Conservation (phyloP, 2,329 filamentous ascomycete species). For the Fonsecaea multimorphosa region DNA sequence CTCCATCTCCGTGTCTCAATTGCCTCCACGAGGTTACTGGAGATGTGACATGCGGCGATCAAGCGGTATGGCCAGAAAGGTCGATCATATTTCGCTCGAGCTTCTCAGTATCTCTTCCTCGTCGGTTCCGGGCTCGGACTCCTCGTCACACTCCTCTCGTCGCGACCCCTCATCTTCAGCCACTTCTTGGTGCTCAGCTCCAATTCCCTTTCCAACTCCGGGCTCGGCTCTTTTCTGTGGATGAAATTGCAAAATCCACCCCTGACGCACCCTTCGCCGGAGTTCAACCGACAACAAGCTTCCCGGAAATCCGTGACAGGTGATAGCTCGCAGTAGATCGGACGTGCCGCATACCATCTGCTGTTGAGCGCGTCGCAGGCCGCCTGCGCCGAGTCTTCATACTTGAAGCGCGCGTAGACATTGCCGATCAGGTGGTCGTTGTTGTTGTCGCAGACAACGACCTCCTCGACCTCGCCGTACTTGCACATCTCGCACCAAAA, state of each 20-base stretch:
- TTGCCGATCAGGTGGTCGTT: constrained; percentile 99
- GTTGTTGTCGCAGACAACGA: constrained; percentile 99
- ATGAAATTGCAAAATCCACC: constrained; percentile 99
- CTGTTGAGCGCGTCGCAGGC: constrained; percentile 94
- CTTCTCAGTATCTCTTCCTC: constrained; percentile 64
- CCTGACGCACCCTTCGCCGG: constrained; percentile 90
- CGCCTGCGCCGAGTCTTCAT: constrained; percentile 92
- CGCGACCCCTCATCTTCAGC: constrained; percentile 81
- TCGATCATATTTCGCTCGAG: background rate
- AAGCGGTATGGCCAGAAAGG: background rate
- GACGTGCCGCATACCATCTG: constrained; percentile 94
- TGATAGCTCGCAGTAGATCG: constrained; percentile 96
- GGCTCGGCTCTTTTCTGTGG: constrained; percentile 89
- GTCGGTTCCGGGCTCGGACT: constrained; percentile 87
- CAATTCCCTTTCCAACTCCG: constrained; percentile 87
- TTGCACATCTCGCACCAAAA: constrained; percentile 99
- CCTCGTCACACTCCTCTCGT: constrained; percentile 79
- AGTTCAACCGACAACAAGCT: constrained; percentile 93
- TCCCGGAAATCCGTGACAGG: constrained; percentile 98
- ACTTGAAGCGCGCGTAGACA: constrained; percentile 99
- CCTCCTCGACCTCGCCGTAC: constrained; percentile 95
- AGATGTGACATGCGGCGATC: background rate
- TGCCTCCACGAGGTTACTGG: background rate
- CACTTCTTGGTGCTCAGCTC: constrained; percentile 94
- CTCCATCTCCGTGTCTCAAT: background rate